phyloP scores from a whole-genome alignment of 2,329 filamentous ascomycete species.

The Penicillium verrucosum region DNA sequence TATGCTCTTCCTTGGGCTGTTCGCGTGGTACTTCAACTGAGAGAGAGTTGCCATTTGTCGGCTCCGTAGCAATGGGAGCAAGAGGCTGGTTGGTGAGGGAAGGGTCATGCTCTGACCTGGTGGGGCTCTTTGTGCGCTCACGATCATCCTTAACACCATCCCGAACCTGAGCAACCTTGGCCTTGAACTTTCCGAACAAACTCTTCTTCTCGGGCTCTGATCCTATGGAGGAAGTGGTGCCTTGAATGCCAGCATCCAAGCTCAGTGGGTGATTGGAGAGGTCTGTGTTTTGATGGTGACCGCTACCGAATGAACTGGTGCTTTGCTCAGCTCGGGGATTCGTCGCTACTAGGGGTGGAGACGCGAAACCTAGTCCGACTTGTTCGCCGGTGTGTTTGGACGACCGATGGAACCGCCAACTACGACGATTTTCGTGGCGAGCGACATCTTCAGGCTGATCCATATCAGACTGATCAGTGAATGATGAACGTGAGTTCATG shows the following conservation, averaged over 20 bases:
- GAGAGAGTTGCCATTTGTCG: conserved; percentile 19
- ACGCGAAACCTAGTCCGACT: conserved; percentile 42
- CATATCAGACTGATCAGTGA: conserved; percentile 77
- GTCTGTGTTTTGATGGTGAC: conserved; percentile 44
- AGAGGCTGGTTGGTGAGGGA: conserved; percentile 35
- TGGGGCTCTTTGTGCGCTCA: conserved; percentile 52
- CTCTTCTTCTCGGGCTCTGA: conserved; percentile 55
- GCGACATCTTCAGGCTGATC: conserved; percentile 66
- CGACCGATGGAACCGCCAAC: conserved; percentile 65
- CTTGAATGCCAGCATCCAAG: conserved; percentile 40
- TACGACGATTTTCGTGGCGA: conserved; percentile 65
- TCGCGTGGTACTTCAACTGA: conserved; percentile 24
- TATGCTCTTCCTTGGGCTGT: conserved; percentile 21
- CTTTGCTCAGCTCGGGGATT: conserved; percentile 65
- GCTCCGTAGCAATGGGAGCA: conserved; percentile 29
- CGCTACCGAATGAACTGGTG: conserved; percentile 66
- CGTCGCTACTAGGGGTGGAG: conserved; percentile 54
- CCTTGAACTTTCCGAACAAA: conserved; percentile 63
- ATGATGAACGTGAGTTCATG: conserved; percentile 65
- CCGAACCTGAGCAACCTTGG: conserved; percentile 55
- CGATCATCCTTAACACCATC: conserved; percentile 58
- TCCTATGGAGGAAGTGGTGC: conserved; percentile 25
- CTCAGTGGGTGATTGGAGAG: conserved; percentile 35
- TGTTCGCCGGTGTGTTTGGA: conserved; percentile 56
- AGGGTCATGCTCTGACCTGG: conserved; percentile 36